Percentiles rank a stretch among this genome's conserved stretches.
phyloP scores from a whole-genome alignment of 345 rosid genomes.

The Capsella bursapastoris region DNA sequence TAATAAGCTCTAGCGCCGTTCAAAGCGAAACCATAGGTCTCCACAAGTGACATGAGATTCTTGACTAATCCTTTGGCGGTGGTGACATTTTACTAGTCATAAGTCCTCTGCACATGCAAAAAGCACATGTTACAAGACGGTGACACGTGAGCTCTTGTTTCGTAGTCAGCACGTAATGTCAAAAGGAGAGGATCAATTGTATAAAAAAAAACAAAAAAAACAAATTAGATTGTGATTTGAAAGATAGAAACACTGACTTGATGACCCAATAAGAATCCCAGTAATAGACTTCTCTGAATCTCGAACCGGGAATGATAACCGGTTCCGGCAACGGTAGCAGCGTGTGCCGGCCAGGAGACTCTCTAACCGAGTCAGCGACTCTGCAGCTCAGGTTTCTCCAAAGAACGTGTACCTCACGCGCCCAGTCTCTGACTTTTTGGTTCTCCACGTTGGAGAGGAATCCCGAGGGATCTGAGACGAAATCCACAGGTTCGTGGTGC shows the following conservation, averaged over 20 bases:
- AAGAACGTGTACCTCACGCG: constrained; percentile 72
- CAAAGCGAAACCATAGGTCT: constrained; percentile 73
- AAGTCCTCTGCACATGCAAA: constrained; percentile 69
- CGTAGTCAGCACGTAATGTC: constrained; percentile 34
- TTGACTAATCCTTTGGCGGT: constrained; percentile 75
- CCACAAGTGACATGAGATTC: constrained; percentile 70
- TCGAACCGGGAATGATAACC: constrained; percentile 76
- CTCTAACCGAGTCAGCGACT: constrained; percentile 57
- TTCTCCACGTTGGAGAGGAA: constrained; percentile 79
- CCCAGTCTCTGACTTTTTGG: constrained; percentile 72
- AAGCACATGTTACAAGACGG: constrained; percentile 1
- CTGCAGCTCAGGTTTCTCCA: constrained; percentile 77
- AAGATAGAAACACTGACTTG: constrained; percentile 63
- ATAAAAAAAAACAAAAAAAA: neutral
- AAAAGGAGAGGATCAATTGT: neutral
- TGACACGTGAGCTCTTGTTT: constrained; percentile 17
- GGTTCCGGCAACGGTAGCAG: constrained; percentile 76
- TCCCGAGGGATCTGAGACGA: constrained; percentile 58
- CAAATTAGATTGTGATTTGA: neutral
- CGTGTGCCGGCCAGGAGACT: constrained; percentile 68
- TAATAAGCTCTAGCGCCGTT: constrained; percentile 86
- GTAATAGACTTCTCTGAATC: constrained; percentile 88
- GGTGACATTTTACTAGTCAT: constrained; percentile 78
- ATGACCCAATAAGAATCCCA: constrained; percentile 98
- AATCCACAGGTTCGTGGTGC: constrained; percentile 61